Evolutionary conservation across 208 protist species (phyloP), one percentile per base, ranked within the genome.

Genomic region (Trypanosomatidae sp.): DNA sequence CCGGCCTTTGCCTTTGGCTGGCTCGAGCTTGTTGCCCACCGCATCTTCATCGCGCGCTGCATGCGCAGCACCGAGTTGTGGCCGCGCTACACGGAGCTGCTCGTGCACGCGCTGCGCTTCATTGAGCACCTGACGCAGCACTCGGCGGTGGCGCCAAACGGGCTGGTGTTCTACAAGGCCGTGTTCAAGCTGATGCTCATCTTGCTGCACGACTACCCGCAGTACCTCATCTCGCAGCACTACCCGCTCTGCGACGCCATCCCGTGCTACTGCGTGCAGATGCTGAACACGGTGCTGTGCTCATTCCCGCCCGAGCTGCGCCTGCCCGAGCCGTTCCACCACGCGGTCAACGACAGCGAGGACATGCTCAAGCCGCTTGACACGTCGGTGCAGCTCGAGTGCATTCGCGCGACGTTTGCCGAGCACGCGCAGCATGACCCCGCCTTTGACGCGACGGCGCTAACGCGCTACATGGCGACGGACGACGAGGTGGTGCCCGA

Each of bases 171-270:
- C 51, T 91, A 87, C 74, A 93, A 92, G 66, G 56, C 75, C 6
- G 65, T 92, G 55, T 76, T 96, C 44, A 91, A 92, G 61, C 67
- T 98, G 15, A 69, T 98, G 28, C 61, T 98, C 22, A 84, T 99
- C 2, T 61, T 99, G 1, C 76, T 99, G 4, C 98, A 99, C 62
- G 98, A 99, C 74, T 99, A 99, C 73, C 97, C 97, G 37, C 91
- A 97, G 60, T 99, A 99, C 56, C 73, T 99, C 8, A 98, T 97
- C 70, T 73, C 95, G 6, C 98, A 98, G 61, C 96, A 99, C 74
- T 95, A 98, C 52, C 67, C 66, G 13, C 61, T 99, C 18, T 97
- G 86, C 66, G 77, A 97, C 52, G 91, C 81, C 7, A 97, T 98
- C 48, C 94, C 97, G 25, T 60, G 62, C 5, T 89, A 84, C 25